These are phyloP conservation scores for Tremella fuciformis DNA, from an alignment of 768 basidiomycete genomes.

Conservation along the genomic window DNA sequence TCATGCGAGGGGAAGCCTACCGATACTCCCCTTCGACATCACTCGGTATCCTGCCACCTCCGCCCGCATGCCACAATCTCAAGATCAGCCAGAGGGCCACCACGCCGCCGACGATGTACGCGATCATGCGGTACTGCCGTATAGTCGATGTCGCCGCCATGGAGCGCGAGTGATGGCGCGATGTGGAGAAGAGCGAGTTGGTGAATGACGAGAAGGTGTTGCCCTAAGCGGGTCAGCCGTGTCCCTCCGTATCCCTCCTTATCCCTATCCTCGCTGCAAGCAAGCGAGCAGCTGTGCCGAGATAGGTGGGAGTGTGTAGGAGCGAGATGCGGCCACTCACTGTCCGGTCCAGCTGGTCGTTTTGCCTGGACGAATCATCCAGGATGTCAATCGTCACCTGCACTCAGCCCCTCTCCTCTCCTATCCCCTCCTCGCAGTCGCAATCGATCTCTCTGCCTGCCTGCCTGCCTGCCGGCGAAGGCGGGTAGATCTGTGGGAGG, in stretches of 20 bases:
- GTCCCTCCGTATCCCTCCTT: background rate
- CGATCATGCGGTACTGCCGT: constrained; percentile 47
- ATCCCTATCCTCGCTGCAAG: too few species aligned
- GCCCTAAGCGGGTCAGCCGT: constrained; percentile 23
- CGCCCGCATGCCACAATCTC: constrained; percentile 32
- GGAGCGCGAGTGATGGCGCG: constrained; percentile 48
- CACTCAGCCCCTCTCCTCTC: constrained; percentile 9
- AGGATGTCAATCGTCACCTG: constrained; percentile 53
- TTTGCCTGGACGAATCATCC: constrained; percentile 49
- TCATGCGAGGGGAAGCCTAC: background rate
- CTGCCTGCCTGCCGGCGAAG: too few species aligned
- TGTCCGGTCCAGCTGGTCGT: constrained; percentile 51
- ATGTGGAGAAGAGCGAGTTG: constrained; percentile 49
- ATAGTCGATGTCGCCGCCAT: constrained; percentile 45
- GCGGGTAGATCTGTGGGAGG: too few species aligned
- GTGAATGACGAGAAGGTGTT: constrained; percentile 49
- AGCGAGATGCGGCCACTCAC: constrained; percentile 29
- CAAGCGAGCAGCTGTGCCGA: too few species aligned
- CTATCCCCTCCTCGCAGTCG: too few species aligned
- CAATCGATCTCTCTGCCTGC: too few species aligned
- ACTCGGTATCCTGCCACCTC: constrained; percentile 4
- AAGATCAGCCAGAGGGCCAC: constrained; percentile 42
- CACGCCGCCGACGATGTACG: constrained; percentile 45
- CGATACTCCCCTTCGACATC: constrained; percentile 8
- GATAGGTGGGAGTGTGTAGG: too few species aligned